Evolutionary conservation across 1,284 basidiomycete species (phyloP).

Genomic region (Microbotryum saponariae): DNA sequence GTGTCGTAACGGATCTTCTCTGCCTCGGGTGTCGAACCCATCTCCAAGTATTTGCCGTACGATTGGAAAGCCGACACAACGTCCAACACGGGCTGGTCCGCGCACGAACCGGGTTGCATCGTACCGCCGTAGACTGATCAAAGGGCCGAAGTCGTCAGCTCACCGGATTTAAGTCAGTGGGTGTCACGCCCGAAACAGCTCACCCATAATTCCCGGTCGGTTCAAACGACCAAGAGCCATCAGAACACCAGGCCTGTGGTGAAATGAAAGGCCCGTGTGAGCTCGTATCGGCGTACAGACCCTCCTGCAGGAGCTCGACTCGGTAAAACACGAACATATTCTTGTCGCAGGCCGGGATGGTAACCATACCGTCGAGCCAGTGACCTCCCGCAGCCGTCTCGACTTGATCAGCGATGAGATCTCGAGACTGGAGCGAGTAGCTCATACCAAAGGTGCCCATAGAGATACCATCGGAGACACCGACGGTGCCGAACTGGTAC

Average conservation of each 20-base stretch:
- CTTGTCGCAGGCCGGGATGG: conserved; percentile 81
- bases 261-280: conserved; percentile 2
- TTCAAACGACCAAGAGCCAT: conserved; percentile 89
- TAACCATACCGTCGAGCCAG: conserved; percentile 97
- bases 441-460: conserved; percentile 66
- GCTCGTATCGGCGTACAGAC: conserved; percentile 2
- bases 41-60: conserved; percentile 85
- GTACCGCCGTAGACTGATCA: conserved; percentile 90
- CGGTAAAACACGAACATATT: conserved; percentile 49
- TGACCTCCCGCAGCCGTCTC: conserved; percentile 92
- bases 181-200: not conserved
- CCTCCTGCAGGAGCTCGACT: too few species aligned
- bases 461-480: conserved; percentile 94
- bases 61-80: conserved; percentile 92
- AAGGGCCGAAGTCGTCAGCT: conserved; percentile 28
- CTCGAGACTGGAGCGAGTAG: conserved; percentile 79
- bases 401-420: conserved; percentile 83
- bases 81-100: conserved; percentile 70
- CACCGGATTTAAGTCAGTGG: not conserved
- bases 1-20: conserved; percentile 60
- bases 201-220: conserved; percentile 69
- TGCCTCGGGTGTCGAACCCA: conserved; percentile 72
- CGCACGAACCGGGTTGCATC: conserved; percentile 81
- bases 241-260: conserved; percentile 66
- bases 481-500: conserved; percentile 95